Evolutionary conservation across 106 monocot genomes (phyloP), one percentile per base, ranked within the genome.

Genomic region (Acorus gramineus): DNA sequence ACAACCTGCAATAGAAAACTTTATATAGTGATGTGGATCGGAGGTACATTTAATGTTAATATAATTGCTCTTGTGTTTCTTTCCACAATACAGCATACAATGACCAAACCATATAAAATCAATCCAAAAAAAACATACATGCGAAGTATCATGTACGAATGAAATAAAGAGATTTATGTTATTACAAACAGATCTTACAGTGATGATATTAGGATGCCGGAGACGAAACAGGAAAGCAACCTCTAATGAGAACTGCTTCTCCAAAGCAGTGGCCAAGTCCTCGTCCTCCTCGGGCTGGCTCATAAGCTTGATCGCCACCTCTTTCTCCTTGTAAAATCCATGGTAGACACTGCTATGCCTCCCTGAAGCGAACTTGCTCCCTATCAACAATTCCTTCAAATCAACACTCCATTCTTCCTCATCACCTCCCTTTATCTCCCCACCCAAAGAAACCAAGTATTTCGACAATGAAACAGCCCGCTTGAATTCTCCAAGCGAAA

Each of bases 391-490:
- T 56, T 91, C 72, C 6, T 87, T 87, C 96, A 91, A 87, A 56
- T 98, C 96, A 4, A 87, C 90, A 59, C 96, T 91, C 96, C 96
- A 98, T 57, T 85, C 72, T 57, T 91, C 87, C 72, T 85, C 84
- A n/a, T 68, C 70, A 46, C 63, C 71, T 1, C 83, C 93, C 10
- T 77, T 85, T 4, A 88, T 98, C 68, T 64, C 85, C 50, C 69
- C 90, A n/a, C 96, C 91, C 2, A 67, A 72, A 1, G 96, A 87
- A 6, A 87, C 87, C 52, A 98, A 67, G 64, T 91, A 91, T 42
- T 90, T 98, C 8, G 96, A 98, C 96, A 90, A 91, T 11, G 96
- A 98, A 9, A 85, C 65, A 1, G 83, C 78, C 74, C 75, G 85
- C 68, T 66, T 87, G 69, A 87, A 98, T 63, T 91, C 96, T 1